Conservation (phyloP, 2,329 filamentous ascomycete genomes). For the Periconia macrospinosa region DNA sequence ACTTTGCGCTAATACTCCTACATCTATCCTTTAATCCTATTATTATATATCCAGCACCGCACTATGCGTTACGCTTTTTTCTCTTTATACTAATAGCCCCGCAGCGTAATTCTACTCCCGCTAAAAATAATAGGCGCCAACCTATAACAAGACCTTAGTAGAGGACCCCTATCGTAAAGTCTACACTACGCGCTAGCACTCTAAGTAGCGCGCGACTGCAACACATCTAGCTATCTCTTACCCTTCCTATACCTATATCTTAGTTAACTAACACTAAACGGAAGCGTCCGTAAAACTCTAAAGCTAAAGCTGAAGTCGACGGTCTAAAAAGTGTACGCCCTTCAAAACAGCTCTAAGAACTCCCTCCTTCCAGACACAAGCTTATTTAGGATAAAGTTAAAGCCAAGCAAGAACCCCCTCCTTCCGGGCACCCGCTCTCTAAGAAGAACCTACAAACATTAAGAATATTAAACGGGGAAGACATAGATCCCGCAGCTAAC, state of each 20-base stretch:
- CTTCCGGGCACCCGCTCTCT: background rate
- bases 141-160: conserved; percentile 3
- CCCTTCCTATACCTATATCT: conserved; percentile 2
- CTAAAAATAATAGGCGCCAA: conserved; percentile 9
- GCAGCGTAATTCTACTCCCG: conserved; percentile 10
- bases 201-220: conserved; percentile 8
- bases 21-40: background rate
- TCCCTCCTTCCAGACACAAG: background rate
- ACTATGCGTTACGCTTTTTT: conserved; percentile 10
- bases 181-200: conserved; percentile 4
- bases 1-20: too few relatives aligned
- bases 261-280: conserved; percentile 7
- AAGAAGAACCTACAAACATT: conserved; percentile 1
- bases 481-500: conserved; percentile 8
- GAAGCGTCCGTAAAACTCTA: conserved; percentile 4
- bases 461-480: conserved; percentile 1
- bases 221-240: conserved; percentile 2
- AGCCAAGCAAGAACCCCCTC: too few relatives aligned
- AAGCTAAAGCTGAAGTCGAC: conserved; percentile 11
- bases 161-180: conserved; percentile 7
- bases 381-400: background rate
- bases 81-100: conserved; percentile 7
- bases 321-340: conserved; percentile 8
- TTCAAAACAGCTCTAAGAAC: conserved; percentile 4
- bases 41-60: conserved; percentile 12